Conservation (phyloP, 1,284 basidiomycete genomes). For the Ceratobasidium sp. region DNA sequence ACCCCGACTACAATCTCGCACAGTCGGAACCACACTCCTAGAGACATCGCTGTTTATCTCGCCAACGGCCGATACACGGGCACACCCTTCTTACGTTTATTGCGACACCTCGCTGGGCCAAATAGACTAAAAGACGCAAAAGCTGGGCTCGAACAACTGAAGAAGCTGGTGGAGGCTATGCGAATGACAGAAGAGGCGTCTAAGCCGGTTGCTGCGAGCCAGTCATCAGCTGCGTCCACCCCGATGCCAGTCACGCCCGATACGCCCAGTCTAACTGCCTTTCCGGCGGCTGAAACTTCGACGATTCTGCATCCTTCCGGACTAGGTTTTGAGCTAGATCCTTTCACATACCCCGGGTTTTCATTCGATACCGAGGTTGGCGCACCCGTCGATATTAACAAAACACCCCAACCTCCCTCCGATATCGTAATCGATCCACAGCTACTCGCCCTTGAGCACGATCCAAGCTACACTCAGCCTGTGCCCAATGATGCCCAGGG, state of each 20-base stretch:
- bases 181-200: constrained; percentile 24
- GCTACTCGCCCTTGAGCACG: constrained; percentile 18
- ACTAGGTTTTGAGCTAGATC: background rate
- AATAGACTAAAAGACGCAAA: background rate
- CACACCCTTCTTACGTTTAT: constrained; percentile 36
- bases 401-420: background rate
- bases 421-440: constrained; percentile 37
- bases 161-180: constrained; percentile 40
- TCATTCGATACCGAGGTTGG: background rate
- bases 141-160: constrained; percentile 15
- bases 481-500: background rate
- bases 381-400: background rate
- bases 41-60: constrained; percentile 34
- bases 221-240: constrained; percentile 33
- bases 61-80: constrained; percentile 39
- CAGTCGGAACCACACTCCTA: background rate
- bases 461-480: constrained; percentile 9
- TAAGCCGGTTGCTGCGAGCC: background rate
- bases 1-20: constrained; percentile 16
- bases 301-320: background rate
- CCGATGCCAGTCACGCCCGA: constrained; percentile 30
- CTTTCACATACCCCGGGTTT: constrained; percentile 15
- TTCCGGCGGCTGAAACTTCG: background rate
- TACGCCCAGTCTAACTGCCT: constrained; percentile 18
- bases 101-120: constrained; percentile 31